phyloP scores from a whole-genome alignment of 2,329 filamentous ascomycete genomes.

The Talaromyces pinophilus region DNA sequence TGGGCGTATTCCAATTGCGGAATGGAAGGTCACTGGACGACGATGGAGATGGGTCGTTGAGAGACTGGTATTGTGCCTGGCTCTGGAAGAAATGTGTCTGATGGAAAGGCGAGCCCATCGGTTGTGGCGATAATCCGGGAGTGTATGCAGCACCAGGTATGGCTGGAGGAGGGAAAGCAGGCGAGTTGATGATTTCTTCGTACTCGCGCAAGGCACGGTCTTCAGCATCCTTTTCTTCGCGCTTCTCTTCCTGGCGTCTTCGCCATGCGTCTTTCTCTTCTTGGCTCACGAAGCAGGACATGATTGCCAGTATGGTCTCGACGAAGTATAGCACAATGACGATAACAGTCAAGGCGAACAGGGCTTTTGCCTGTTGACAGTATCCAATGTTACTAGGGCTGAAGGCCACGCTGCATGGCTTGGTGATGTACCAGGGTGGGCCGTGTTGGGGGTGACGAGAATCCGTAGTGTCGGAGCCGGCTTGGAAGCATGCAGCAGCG shows the following conservation, averaged over 20 bases:
- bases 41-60: constrained; percentile 23
- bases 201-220: constrained; percentile 30
- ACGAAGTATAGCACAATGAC: constrained; percentile 56
- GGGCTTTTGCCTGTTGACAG: constrained; percentile 61
- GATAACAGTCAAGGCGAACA: constrained; percentile 58
- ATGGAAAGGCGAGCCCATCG: constrained; percentile 10
- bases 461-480: constrained; percentile 60
- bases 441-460: constrained; percentile 55
- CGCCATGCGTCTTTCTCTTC: constrained; percentile 39
- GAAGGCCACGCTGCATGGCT: constrained; percentile 57
- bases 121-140: constrained; percentile 5
- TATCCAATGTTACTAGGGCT: constrained; percentile 52
- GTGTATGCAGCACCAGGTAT: constrained; percentile 32
- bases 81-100: constrained; percentile 15
- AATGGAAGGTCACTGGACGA: constrained; percentile 40
- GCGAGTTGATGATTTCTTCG: constrained; percentile 42
- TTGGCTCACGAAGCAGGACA: constrained; percentile 49
- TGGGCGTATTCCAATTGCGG: constrained; percentile 31
- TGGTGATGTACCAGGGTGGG: constrained; percentile 65
- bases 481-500: constrained; percentile 58
- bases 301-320: constrained; percentile 51
- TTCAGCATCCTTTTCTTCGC: constrained; percentile 44
- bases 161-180: constrained; percentile 35
- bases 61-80: constrained; percentile 16
- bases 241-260: constrained; percentile 40